Evolutionary conservation across 139 green algal species (phyloP).

Genomic region (Ulvella scutata): DNA sequence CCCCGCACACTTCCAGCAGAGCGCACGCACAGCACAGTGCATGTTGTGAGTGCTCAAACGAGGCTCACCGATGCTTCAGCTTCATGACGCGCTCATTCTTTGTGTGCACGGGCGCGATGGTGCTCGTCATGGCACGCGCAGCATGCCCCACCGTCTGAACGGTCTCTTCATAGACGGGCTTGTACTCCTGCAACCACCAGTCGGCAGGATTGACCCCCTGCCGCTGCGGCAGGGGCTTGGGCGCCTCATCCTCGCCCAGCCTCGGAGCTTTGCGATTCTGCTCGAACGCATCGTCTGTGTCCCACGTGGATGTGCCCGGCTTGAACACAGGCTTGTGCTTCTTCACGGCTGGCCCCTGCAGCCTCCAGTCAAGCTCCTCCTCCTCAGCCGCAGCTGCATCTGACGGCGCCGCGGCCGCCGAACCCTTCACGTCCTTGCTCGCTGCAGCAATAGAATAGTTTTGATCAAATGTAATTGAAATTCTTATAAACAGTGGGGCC

Average conservation of each 20-base stretch:
- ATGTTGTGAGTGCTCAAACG: not conserved
- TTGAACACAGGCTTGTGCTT: slow-evolving; percentile 39
- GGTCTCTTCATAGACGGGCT: not conserved
- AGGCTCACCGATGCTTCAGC: not conserved
- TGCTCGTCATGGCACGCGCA: not conserved
- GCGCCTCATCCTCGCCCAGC: not conserved
- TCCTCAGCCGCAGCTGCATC: not conserved
- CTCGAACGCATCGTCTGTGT: slow-evolving; percentile 49
- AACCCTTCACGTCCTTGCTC: not conserved
- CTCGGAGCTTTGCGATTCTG: not conserved
- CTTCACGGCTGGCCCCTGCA: slow-evolving; percentile 24
- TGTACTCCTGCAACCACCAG: not conserved
- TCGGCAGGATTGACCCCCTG: not conserved
- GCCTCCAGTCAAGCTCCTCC: slow-evolving; percentile 25
- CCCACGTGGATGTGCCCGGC: slow-evolving; percentile 70
- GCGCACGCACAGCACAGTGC: not conserved
- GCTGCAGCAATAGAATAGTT: too few species aligned
- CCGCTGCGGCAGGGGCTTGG: not conserved
- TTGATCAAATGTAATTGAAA: too few species aligned
- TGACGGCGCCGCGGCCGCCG: too few species aligned
- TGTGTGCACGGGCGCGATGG: not conserved
- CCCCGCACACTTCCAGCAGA: not conserved
- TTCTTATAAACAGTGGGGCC: too few species aligned
- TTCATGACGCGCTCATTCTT: not conserved
- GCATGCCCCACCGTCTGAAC: not conserved